Evolutionary conservation across 1,284 basidiomycete species (phyloP), one percentile per base, ranked within the genome.

Genomic region (Athelia psychrophila): DNA sequence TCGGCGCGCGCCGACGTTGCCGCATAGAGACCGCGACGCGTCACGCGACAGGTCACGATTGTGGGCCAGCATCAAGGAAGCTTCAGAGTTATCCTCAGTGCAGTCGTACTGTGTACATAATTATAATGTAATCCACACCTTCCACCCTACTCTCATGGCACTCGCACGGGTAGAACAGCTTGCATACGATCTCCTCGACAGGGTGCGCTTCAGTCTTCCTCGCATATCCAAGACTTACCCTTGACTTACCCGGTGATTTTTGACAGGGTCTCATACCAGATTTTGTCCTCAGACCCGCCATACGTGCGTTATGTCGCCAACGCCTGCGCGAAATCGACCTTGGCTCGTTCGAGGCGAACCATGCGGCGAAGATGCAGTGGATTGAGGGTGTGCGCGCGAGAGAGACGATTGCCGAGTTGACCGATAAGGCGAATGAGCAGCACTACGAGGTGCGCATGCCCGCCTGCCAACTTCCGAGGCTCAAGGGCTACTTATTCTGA

Each of bases 401-500:
- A 22, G 63, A 60, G 12, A 75, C 75, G 20, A 89, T 91, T 53
- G 87, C 88, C 2, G 85, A 84, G 58, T 72, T 83, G 15, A 78
- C 85, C 6, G 79, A 83, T 32, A 87, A 86, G 61, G 88, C 88
- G 30, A 91, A 92, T 59, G 80, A 88, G 59, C 88, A 91, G 65
- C 88, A 91, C 61, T 91, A 91, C 63, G 87, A 91, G 71, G 85
- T 84, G 52, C 54, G 69, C 33, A n/a, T 35, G 12, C n/a, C n/a
- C 33, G 33, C 33, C n/a, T 35, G 12, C 33, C 33, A 35, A 10
- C 33, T n/a, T 10, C 33, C n/a, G n/a, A 12, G 10, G n/a, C n/a
- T n/a, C n/a, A n/a, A n/a, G n/a, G n/a, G n/a, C n/a, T n/a, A 30
- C 27, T 13, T 13, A 30, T 30, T 30, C 27, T 33, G 18, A 42